Base-by-base conservation (phyloP, 1,139 yeast genomes). In the Suzukiozyma palmioleophila region DNA sequence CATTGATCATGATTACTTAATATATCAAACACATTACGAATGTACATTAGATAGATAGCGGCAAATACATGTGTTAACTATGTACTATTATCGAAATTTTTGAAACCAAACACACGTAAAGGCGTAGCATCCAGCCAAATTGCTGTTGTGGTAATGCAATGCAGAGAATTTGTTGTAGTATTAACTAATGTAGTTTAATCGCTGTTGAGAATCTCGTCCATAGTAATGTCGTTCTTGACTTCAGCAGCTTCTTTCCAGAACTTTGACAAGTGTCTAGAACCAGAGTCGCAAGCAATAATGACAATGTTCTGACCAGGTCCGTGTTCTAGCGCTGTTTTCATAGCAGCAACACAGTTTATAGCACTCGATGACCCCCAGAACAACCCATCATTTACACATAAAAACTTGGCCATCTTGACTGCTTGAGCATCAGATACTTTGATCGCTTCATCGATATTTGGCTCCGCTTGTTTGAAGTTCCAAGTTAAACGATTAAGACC, bases 281-380 rank as follows among this genome's bases (percentile, higher is more conserved):
- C 98, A 3, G 95, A 81, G 58, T 92, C 98, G 59, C 97, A 92
- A 2, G 96, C 87, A 35, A 92, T 75, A n/a, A 94, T 79, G 5
- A 92, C 95, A 18, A 92, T 79, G 18, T 69, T 75, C 39, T 84
- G 78, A 1, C 92, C 94, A 0, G 83, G 82, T 1, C 76, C 71
- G 33, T 66, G 60, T 44, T 72, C 64, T 32, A 59, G 51, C 0
- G 96, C 96, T 4, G 77, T 62, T 47, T 78, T 70, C 6, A 81
- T 77, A 0, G 96, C 95, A 1, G 96, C 97, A 1, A 87, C 96
- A 38, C 96, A 90, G 56, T 90, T 89, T 25, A 92, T 82, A 0
- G 96, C 96, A 9, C 95, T 84, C 31, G 96, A 86, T 28, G 95
- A 82, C 4, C 98, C 98, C 59, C 90, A 75, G 58, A 92, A 92